Percentiles rank a stretch among this genome's conserved stretches.
These are phyloP conservation scores for Fusarium nodosum DNA, from an alignment of 2,329 filamentous ascomycete genomes.

Conservation along the genomic window DNA sequence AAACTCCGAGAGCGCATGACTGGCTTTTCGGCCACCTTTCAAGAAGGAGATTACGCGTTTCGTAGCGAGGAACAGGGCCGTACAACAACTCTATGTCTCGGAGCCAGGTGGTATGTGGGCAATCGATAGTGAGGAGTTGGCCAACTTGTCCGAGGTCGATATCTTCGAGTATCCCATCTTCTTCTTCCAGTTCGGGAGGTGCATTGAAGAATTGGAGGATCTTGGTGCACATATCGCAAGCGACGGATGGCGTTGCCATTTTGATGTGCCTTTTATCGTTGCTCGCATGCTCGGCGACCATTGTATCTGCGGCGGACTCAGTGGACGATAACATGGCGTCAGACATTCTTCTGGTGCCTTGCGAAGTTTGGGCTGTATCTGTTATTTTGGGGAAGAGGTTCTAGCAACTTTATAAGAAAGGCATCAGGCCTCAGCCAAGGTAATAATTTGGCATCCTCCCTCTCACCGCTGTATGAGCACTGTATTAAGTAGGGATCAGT, in stretches of 20 bases:
- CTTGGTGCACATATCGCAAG: background rate
- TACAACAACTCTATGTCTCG: background rate
- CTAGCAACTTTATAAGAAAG: no score
- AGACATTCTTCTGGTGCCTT: accelerated
- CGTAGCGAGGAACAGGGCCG: background rate
- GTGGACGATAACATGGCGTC: background rate
- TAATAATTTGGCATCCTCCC: background rate
- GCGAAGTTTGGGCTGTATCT: no score
- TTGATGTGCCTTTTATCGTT: no score
- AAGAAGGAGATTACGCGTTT: background rate
- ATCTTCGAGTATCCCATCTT: no score
- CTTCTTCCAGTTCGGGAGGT: no score
- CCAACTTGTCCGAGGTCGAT: background rate
- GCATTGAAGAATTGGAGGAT: accelerated
- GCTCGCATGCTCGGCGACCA: no score
- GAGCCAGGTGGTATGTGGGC: background rate
- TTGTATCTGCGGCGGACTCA: no score
- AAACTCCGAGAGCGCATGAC: background rate
- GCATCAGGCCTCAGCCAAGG: background rate
- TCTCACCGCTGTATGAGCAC: background rate
- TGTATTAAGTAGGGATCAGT: background rate
- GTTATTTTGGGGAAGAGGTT: no score
- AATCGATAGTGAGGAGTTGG: background rate
- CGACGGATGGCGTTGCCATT: accelerated
- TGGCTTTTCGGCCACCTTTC: background rate